Conservation (phyloP, 441 rosid genomes). For the Eutrema salsugineum region DNA sequence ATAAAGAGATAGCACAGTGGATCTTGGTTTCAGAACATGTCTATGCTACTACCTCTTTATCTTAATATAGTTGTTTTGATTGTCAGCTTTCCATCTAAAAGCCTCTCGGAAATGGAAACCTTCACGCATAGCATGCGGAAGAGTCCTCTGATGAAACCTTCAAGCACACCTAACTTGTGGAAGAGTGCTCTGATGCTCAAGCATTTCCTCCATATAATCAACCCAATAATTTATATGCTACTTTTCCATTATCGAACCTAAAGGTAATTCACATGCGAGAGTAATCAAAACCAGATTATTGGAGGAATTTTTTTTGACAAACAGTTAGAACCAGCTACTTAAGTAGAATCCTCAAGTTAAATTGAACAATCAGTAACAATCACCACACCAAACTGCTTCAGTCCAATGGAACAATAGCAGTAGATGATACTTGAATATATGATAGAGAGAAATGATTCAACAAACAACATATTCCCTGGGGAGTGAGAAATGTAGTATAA, state of each 20-base stretch:
- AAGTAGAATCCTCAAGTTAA: neutral
- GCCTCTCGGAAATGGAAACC: neutral
- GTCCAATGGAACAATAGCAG: slow-evolving; percentile 1
- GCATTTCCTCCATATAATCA: neutral
- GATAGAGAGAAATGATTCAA: slow-evolving; percentile 2
- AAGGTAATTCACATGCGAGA: neutral
- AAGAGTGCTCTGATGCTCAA: neutral
- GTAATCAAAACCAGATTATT: neutral
- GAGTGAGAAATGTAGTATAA: neutral
- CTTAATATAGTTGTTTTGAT: neutral
- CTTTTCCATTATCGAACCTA: neutral
- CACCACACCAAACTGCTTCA: neutral
- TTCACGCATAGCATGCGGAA: neutral
- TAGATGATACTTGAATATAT: neutral
- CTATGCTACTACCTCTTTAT: neutral
- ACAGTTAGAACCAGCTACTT: neutral
- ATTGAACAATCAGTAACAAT: neutral
- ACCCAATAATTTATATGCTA: neutral
- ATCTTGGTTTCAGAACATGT: too few relatives aligned
- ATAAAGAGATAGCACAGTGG: too few relatives aligned
- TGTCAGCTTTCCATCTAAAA: neutral
- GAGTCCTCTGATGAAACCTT: neutral
- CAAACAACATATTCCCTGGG: neutral
- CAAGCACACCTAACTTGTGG: neutral
- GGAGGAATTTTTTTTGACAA: neutral